These are phyloP conservation scores for Grammothele lineata DNA, from an alignment of 768 basidiomycete genomes.

Conservation along the genomic window DNA sequence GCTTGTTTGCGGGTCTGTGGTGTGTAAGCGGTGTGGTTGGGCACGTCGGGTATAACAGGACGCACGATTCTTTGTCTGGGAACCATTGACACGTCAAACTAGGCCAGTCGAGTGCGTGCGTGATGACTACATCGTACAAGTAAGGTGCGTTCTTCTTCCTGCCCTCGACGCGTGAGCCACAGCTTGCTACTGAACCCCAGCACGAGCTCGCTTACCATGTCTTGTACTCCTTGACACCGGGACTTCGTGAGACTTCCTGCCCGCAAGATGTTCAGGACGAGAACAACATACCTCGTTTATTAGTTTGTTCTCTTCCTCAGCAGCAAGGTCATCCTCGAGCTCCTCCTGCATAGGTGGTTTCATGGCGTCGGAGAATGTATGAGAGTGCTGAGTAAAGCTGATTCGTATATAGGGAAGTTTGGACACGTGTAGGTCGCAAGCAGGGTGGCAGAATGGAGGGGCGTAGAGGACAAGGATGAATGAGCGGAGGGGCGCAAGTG, in stretches of 20 bases:
- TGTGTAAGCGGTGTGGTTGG: not conserved
- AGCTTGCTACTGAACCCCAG: not conserved
- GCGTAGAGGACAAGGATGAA: not conserved
- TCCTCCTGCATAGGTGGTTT: constrained; percentile 55
- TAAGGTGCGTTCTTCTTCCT: constrained; percentile 99
- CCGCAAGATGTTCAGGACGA: no score
- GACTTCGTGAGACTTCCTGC: no score
- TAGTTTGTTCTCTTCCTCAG: constrained; percentile 84
- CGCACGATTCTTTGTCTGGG: constrained; percentile 92
- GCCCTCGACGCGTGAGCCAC: constrained; percentile 7
- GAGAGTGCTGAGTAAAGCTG: not conserved
- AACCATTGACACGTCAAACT: constrained; percentile 98
- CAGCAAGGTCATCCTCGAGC: constrained; percentile 73
- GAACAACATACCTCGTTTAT: constrained; percentile 68
- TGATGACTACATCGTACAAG: constrained; percentile 95
- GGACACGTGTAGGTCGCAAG: not conserved
- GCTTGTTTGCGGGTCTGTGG: constrained; percentile 79
- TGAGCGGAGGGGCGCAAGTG: not conserved
- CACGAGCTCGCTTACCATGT: constrained; percentile 50
- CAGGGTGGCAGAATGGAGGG: not conserved
- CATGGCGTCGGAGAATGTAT: constrained; percentile 28
- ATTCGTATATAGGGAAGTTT: not conserved
- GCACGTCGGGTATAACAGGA: constrained; percentile 6
- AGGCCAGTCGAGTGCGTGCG: constrained; percentile 98
- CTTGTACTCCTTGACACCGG: constrained; percentile 76